Base-by-base conservation (phyloP, 108 stramenopile species). In the Cyclotella choctawhatcheeana region DNA sequence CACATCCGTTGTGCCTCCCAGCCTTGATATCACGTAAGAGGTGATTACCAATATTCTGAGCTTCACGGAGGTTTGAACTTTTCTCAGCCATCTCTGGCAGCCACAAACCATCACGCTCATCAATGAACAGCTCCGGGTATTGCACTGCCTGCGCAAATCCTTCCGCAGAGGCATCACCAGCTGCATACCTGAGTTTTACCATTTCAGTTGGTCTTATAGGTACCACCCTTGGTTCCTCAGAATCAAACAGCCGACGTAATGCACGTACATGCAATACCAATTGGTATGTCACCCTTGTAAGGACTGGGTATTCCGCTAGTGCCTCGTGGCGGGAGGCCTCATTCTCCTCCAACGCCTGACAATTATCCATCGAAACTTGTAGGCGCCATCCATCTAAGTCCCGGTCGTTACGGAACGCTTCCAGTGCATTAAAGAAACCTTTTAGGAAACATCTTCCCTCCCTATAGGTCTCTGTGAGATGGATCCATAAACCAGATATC, bases 401-500 rank as follows among this genome's bases (percentile, higher is more conserved):
- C 53, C 67, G 52, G 20, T 55, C 53, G 12, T 3, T 22, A 7
- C 53, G 10, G 24, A 55, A 69, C 13, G 40, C 53, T 20, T 69
- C 67, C 12, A 69, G 7, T 3, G 67, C 56, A 27, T 58, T 55
- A 32, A 69, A 69, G 53, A 69, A 69, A 31, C 55, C 53, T 18
- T 69, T 69, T 2, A 69, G 30, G 33, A 43, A 69, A 20, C 37
- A 44, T 7, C 35, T 55, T 5, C 29, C 67, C 6, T 69, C 67
- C 2, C 53, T 14, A 25, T 69, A 69, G 3, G 55, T 16, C n/a
- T 69, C 53, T 4, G 56, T 69, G n/a, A 69, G 7, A 33, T 69
- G 21, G 24, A 69, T 35, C 20, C 67, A 8, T 2, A 69, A 18
- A 10, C 67, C 67, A 17, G 67, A 52, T 40, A 69, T 40, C 6